Evolutionary conservation across 768 basidiomycete species (phyloP).

Genomic region (Xerocomellus dryophilus): DNA sequence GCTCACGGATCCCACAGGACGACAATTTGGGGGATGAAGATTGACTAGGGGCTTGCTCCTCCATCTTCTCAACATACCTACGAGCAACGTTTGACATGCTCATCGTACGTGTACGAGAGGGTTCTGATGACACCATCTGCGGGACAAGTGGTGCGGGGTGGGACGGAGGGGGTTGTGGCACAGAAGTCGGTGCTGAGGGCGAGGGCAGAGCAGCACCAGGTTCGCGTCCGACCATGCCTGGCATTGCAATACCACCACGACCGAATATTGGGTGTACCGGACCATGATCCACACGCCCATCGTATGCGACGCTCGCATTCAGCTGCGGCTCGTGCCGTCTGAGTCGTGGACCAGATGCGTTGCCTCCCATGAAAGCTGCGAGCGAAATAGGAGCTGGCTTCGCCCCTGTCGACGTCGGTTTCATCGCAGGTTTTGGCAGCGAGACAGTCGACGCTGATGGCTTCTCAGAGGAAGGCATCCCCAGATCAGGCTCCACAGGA

Average conservation of each 20-base stretch:
- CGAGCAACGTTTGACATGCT: constrained; percentile 37
- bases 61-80: constrained; percentile 37
- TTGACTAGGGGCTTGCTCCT: constrained; percentile 36
- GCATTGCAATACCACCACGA: constrained; percentile 70
- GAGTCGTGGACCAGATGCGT: constrained; percentile 69
- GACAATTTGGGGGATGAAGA: constrained; percentile 27
- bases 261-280: constrained; percentile 76
- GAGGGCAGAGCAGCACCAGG: constrained; percentile 1
- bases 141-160: background rate
- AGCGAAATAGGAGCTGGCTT: constrained; percentile 60
- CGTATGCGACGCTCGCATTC: constrained; percentile 64
- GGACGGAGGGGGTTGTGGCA: constrained; percentile 2
- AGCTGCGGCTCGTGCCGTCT: constrained; percentile 70
- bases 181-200: constrained; percentile 2
- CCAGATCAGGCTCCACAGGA: constrained; percentile 11
- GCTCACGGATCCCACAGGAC: constrained; percentile 39
- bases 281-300: constrained; percentile 51
- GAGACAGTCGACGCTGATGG: background rate
- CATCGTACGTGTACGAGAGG: constrained; percentile 27
- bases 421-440: constrained; percentile 15
- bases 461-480: constrained; percentile 5
- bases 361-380: constrained; percentile 80
- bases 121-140: constrained; percentile 16
- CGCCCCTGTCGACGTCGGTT: constrained; percentile 5
- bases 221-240: constrained; percentile 51